Percentiles rank a stretch among this genome's conserved stretches.
These are phyloP conservation scores for Debaryomyces tyrocola DNA, from an alignment of 805 yeast species.

Conservation along the genomic window DNA sequence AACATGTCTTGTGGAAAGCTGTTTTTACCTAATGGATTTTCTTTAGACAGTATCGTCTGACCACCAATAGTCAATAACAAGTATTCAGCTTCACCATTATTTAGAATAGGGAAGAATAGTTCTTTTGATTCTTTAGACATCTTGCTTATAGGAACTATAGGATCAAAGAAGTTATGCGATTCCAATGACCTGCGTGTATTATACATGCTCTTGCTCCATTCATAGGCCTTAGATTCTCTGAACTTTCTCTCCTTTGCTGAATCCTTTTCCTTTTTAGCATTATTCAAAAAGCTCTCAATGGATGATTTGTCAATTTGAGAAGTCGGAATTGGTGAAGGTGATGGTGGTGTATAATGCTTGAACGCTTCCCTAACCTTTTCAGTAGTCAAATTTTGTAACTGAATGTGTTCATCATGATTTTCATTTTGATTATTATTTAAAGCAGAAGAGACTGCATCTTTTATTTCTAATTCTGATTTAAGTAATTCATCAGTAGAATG, in stretches of 20 bases:
- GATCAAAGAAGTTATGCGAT: conserved; percentile 46
- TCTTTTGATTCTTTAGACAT: conserved; percentile 4
- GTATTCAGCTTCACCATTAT: conserved; percentile 17
- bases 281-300: conserved; percentile 43
- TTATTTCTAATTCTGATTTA: conserved; percentile 15
- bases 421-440: conserved; percentile 16
- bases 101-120: conserved; percentile 17
- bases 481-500: not conserved
- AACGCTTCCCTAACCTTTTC: conserved; percentile 16
- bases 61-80: conserved; percentile 37
- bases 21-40: conserved; percentile 41
- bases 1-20: conserved; percentile 39
- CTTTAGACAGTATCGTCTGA: conserved; percentile 25
- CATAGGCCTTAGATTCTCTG: conserved; percentile 51
- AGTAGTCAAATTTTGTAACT: conserved; percentile 15
- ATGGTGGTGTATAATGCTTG: not conserved
- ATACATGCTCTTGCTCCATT: conserved; percentile 44
- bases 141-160: conserved; percentile 19
- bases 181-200: conserved; percentile 41
- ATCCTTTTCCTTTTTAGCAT: conserved; percentile 42
- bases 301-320: conserved; percentile 12
- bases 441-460: conserved; percentile 23
- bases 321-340: not conserved
- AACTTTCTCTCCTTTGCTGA: conserved; percentile 43
- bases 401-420: conserved; percentile 14